phyloP scores from a whole-genome alignment of 768 basidiomycete species.

The Lenzites betulinus region DNA sequence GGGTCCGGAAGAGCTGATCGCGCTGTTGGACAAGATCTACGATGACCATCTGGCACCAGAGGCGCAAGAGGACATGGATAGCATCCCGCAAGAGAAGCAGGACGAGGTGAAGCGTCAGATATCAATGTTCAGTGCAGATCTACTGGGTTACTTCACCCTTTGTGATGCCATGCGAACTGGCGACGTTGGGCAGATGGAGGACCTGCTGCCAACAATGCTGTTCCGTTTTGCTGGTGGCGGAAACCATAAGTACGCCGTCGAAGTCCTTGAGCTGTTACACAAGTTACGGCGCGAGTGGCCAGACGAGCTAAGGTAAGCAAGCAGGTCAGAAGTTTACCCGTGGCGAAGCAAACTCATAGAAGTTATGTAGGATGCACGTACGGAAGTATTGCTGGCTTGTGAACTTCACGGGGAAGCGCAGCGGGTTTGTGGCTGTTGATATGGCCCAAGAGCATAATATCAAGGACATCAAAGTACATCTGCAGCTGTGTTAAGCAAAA shows the following conservation, averaged over 20 bases:
- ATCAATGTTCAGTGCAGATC: conserved; percentile 39
- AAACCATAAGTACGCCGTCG: conserved; percentile 30
- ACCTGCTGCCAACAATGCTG: conserved; percentile 26
- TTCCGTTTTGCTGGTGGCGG: conserved; percentile 30
- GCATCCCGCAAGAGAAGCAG: conserved; percentile 4
- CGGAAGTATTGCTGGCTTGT: conserved; percentile 17
- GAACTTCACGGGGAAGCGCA: conserved; percentile 26
- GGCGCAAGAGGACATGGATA: too few species aligned
- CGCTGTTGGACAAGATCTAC: too few species aligned
- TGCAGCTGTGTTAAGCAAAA: too few species aligned
- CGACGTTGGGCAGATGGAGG: conserved; percentile 31
- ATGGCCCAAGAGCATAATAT: conserved; percentile 39
- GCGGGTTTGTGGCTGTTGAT: conserved; percentile 34
- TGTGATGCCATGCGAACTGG: conserved; percentile 38
- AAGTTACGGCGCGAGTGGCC: conserved; percentile 32
- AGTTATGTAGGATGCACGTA: neutral
- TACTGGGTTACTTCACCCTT: conserved; percentile 40
- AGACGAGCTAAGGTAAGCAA: conserved; percentile 15
- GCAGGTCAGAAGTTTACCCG: too few species aligned
- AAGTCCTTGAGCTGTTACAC: conserved; percentile 33
- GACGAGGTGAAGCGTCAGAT: conserved; percentile 34
- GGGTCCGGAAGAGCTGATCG: too few species aligned
- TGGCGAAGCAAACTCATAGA: neutral
- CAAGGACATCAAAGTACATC: conserved; percentile 37
- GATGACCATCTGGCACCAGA: too few species aligned